A percentile compares a stretch with the other conserved stretches of the same genome.
phyloP scores from a whole-genome alignment of 2,329 filamentous ascomycete genomes.

The Didymella segeticola region DNA sequence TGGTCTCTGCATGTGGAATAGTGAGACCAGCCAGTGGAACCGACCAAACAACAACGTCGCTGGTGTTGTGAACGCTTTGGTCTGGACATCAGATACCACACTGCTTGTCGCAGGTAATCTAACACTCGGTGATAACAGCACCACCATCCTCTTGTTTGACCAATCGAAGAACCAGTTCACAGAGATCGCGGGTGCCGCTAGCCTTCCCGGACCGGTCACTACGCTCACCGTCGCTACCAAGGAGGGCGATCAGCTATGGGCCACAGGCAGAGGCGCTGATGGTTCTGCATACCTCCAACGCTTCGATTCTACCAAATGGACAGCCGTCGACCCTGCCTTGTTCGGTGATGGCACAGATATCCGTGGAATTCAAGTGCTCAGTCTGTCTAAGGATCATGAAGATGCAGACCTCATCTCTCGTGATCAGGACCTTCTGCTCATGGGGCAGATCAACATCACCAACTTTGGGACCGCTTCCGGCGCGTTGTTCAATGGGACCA shows the following conservation, averaged over 20 bases:
- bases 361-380: conserved; percentile 81
- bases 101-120: conserved; percentile 82
- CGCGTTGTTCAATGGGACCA: conserved; percentile 84
- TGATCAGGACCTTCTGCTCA: conserved; percentile 78
- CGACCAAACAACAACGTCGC: conserved; percentile 74
- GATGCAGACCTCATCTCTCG: conserved; percentile 68
- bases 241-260: conserved; percentile 69
- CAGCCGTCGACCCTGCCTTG: conserved; percentile 60
- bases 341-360: conserved; percentile 73
- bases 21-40: conserved; percentile 75
- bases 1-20: conserved; percentile 80
- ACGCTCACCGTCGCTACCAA: conserved; percentile 76
- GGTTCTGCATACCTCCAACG: conserved; percentile 81
- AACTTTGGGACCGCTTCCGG: conserved; percentile 83
- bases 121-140: conserved; percentile 68
- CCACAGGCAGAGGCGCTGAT: conserved; percentile 73
- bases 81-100: conserved; percentile 75
- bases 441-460: conserved; percentile 80
- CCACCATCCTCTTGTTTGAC: conserved; percentile 77
- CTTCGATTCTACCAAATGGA: conserved; percentile 77
- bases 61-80: conserved; percentile 74
- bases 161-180: conserved; percentile 71
- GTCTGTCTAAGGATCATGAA: conserved; percentile 71
- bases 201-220: conserved; percentile 80
- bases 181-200: conserved; percentile 64